These are phyloP conservation scores for Lineolata rhizophorae DNA, from an alignment of 495 filamentous ascomycete species.

Conservation along the genomic window DNA sequence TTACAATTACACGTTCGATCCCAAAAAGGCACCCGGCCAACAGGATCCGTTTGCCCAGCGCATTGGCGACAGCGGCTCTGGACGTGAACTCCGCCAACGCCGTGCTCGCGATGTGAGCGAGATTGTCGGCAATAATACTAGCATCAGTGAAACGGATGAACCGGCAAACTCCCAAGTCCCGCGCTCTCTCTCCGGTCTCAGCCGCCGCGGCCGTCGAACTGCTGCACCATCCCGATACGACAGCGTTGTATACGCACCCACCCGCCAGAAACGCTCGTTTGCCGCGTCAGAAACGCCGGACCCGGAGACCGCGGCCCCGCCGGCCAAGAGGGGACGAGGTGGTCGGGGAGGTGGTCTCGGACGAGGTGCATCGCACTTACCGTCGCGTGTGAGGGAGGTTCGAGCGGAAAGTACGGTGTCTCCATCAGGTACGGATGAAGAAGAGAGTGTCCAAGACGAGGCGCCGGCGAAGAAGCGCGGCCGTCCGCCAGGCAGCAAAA, in stretches of 20 bases:
- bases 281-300: constrained; percentile 2
- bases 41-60: constrained; percentile 20
- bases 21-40: constrained; percentile 12
- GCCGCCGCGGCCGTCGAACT: no score
- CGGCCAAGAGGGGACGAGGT: constrained; percentile 5
- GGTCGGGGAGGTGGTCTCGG: no score
- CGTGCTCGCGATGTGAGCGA: constrained; percentile 11
- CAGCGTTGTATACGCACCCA: no score
- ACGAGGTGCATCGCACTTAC: no score
- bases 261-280: constrained; percentile 4
- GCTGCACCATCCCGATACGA: no score
- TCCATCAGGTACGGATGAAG: constrained; percentile 11
- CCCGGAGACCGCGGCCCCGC: constrained; percentile 3
- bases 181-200: background rate
- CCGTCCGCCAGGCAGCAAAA: constrained; percentile 18
- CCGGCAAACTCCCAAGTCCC: constrained; percentile 3
- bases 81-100: constrained; percentile 18
- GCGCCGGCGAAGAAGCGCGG: constrained; percentile 6
- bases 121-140: constrained; percentile 11
- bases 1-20: constrained; percentile 19
- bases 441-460: constrained; percentile 1
- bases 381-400: constrained; percentile 16
- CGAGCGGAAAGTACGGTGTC: constrained; percentile 13
- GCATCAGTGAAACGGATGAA: constrained; percentile 9
- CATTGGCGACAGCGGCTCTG: constrained; percentile 10